Percentiles rank a stretch among this genome's conserved stretches.
These are phyloP conservation scores for Ceratocystis albifundus DNA, from an alignment of 2,329 filamentous ascomycete genomes.

Conservation along the genomic window DNA sequence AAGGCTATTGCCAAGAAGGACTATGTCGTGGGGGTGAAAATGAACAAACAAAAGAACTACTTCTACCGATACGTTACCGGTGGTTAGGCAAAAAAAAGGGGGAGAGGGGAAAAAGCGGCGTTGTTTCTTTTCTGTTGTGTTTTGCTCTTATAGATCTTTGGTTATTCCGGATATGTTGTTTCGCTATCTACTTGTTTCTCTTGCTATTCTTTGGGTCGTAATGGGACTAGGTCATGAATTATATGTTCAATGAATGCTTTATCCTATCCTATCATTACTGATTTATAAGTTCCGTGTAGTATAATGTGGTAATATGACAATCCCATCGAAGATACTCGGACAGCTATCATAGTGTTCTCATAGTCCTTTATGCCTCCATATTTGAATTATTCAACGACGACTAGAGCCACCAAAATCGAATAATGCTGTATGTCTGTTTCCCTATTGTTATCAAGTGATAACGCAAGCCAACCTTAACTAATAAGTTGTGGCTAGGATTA, in stretches of 20 bases:
- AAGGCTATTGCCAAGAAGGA: constrained; percentile 23
- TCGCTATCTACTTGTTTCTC: constrained; percentile 10
- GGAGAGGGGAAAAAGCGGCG: background rate
- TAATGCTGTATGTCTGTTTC: no score
- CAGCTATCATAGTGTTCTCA: no score
- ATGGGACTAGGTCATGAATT: background rate
- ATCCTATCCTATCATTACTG: background rate
- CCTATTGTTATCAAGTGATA: no score
- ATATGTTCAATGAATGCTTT: constrained; percentile 16
- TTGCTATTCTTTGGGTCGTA: background rate
- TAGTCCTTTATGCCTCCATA: no score
- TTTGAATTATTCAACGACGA: no score
- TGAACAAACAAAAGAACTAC: constrained; percentile 49
- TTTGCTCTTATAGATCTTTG: constrained; percentile 3
- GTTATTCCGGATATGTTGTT: background rate
- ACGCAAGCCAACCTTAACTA: background rate
- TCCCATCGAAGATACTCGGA: no score
- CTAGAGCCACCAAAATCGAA: no score
- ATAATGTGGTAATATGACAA: no score
- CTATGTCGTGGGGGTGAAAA: constrained; percentile 22
- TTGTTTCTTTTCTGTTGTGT: background rate
- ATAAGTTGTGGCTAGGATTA: no score
- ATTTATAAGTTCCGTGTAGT: background rate
- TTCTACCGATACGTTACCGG: constrained; percentile 41
- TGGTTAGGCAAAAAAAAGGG: constrained; percentile 29